Conservation (phyloP, 306 rosid genomes). For the Canavalia ensiformis region DNA sequence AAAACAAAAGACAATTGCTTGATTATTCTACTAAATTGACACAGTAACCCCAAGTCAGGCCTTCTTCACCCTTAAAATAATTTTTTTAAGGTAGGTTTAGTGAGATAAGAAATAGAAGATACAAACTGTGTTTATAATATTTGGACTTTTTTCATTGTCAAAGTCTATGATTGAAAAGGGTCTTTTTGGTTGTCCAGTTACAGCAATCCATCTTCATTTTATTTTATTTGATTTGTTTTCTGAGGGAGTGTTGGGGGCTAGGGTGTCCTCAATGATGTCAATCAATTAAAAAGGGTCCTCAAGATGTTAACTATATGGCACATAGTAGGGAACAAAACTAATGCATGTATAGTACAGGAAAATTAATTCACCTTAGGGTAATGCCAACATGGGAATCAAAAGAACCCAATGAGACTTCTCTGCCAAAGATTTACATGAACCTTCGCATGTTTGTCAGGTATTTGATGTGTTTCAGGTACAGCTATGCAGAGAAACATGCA, state of each 20-base stretch:
- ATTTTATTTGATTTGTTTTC: background rate
- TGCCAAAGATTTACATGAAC: slow-evolving; percentile 50
- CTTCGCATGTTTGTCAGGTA: slow-evolving; percentile 51
- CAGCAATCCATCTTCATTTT: slow-evolving; percentile 32
- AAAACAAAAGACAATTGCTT: no score
- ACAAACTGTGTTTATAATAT: slow-evolving; percentile 8
- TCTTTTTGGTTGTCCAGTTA: slow-evolving; percentile 30
- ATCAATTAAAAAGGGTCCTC: slow-evolving; percentile 46
- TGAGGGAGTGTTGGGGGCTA: slow-evolving; percentile 44
- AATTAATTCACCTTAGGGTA: slow-evolving; percentile 32
- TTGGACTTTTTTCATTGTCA: slow-evolving; percentile 40
- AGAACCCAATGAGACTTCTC: slow-evolving; percentile 46
- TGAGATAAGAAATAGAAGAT: slow-evolving; percentile 19
- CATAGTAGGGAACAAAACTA: slow-evolving; percentile 33
- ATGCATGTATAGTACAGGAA: slow-evolving; percentile 19
- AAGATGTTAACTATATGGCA: slow-evolving; percentile 32
- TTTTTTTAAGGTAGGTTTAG: background rate
- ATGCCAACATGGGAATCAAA: slow-evolving; percentile 46
- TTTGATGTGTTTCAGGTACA: slow-evolving; percentile 43
- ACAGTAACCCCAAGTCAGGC: no score
- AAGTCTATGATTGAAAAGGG: slow-evolving; percentile 42
- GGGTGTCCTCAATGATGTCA: slow-evolving; percentile 51
- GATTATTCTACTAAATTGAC: no score
- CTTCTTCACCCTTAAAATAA: no score
- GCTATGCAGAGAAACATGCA: slow-evolving; percentile 34